Base-by-base conservation (phyloP, 192 early-diverging fungal genomes). In the Mortierella alpina region DNA sequence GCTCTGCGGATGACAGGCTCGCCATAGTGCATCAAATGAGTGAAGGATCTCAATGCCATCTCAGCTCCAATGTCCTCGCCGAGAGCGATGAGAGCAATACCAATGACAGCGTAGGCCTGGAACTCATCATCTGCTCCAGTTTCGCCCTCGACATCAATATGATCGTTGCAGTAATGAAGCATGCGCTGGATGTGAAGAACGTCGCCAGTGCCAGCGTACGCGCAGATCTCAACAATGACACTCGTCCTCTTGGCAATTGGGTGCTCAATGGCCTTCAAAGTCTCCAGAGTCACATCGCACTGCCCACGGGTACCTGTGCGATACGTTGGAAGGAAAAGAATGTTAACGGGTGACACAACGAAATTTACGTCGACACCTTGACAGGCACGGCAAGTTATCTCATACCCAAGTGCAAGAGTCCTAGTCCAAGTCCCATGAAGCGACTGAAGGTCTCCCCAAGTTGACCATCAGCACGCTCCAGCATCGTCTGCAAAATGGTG, bases 11-110 rank as follows among this genome's bases (percentile, higher is more conserved):
- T 97, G 14, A 94, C 93, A 13, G 96, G 92, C 79, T 98, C 97
- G 51, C 98, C 98, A 87, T 98, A 99, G 73, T 99, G 98, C 97
- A 98, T 98, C 90, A 99, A 82, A 75, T 99, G 98, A 62, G 98
- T 97, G 75, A 98, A 98, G 12, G 93, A 88, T 53, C 97, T 91
- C 81, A 99, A 84, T 17, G 95, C 89, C 98, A 99, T 99, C 74
- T 97, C 97, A 7, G 93, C 85, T 6, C 98, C 98, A 79, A 99
- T 89, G 68, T 97, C 94, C 84, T 99, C 98, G 66, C 98, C 97
- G 91, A 99, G 95, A 14, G 97, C 90, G 80, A 99, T 96, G 76
- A 98, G 70, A 7, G 96, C 95, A 59, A 99, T 93, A 50, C 96
- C 98, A 63, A 99, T 89, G 52, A 97, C 97, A 11, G 98, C 97